Evolutionary conservation across 2,329 filamentous ascomycete species (phyloP), one percentile per base, ranked within the genome.

Genomic region (Talaromyces sp.): DNA sequence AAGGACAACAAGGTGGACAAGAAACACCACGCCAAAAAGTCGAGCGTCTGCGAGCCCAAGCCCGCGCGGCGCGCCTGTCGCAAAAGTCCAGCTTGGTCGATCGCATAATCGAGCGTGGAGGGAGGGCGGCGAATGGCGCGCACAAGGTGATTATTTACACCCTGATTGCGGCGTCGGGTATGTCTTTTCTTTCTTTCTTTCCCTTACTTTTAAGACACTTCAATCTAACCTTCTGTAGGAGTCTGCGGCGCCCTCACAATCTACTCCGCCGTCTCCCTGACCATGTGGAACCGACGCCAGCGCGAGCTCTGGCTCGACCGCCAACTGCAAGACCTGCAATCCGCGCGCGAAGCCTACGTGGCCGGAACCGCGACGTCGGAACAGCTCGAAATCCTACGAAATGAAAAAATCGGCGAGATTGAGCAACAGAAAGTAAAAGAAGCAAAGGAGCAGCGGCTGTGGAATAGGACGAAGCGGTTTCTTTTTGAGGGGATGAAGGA

Each of bases 21-120:
- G 60, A 91, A 77, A 89, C 87, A 1, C 84, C 89, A 56, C 85
- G 87, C 73, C 84, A 91, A 77, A 86, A 87, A 68, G 88, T 91
- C 40, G 83, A 85, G 65, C 82, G 89, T 63, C 78, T 91, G 69
- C 82, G 89, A 59, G 86, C 87, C 53, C 87, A 88, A 64, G 87
- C 89, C 72, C 81, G 86, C 62, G 86, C 86, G n/a, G 86, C 87
- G 53, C 85, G 85, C 74, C 81, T 83, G 67, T 84, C 86, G 52
- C 81, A 84, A 69, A 79, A 82, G 54, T 86, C 84, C 57, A 83
- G 81, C 27, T 76, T 75, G 47, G 80, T 84, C 69, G 87, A 89
- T 74, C 75, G 77, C 51, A 68, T 82, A 53, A 79, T 87, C 61
- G 76, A 81, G 57, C 71, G 78, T 55, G 85, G 85, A 18, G 77